Base-by-base conservation (phyloP, 768 basidiomycete genomes). In the Boletus rubroflammeus region DNA sequence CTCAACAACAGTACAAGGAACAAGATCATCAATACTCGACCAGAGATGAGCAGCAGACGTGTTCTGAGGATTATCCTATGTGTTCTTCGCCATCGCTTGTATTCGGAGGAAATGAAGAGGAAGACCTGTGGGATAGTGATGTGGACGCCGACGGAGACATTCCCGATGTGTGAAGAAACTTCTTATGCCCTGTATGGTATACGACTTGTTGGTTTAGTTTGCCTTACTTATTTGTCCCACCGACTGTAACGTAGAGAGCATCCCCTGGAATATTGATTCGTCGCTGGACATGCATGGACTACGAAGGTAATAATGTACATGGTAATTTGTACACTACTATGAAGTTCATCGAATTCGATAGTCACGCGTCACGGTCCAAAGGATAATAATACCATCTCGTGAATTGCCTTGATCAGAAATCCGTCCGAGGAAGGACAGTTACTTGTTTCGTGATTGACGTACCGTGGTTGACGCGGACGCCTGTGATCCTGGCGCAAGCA, bases 1-100 rank as follows among this genome's bases (percentile, higher is more conserved):
- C 77, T 50, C 63, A 47, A 44, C 49, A 59, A 40, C 58, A 69
- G 10, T 36, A 58, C 62, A 36, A 58, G 25, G 65, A 71, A 7
- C 73, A 76, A 56, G 62, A 57, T 17, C 47, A 55, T 17, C 54
- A 40, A 46, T 46, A 47, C 31, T 56, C 49, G 21, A 42, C 45
- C 26, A 36, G 39, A 50, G 39, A 53, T 28, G 61, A 60, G 5
- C 57, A 51, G 25, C 53, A 54, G 13, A 15, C 40, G 21, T 44
- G 39, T 48, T 60, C 65, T 17, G 65, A 65, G 5, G 65, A 60
- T 53, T 54, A 61, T 56, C 60, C 56, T 6, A 64, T 67, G 59
- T 54, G 55, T 49, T 63, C 50, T 29, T 67, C 65, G 39, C 65
- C 62, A 32, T 29, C 54, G 17, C 34, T 44, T 40, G 46, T 29